These are phyloP conservation scores for Candida sphagnicola DNA, from an alignment of 805 yeast genomes.

Conservation along the genomic window DNA sequence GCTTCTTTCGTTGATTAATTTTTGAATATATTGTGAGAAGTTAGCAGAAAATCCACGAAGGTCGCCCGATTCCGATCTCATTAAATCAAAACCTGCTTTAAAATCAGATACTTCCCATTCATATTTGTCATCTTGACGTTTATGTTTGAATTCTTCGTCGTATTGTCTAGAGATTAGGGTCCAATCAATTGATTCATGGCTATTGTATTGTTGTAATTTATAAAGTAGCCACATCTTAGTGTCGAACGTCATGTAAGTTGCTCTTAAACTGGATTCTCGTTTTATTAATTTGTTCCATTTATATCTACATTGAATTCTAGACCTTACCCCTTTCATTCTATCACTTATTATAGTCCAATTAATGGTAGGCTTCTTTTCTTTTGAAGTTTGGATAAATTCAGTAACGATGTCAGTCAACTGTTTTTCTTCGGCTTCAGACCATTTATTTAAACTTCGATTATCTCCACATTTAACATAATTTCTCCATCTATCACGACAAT, in stretches of 20 bases:
- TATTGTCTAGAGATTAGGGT: constrained; percentile 24
- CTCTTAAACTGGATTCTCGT: constrained; percentile 42
- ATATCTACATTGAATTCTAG: constrained; percentile 92
- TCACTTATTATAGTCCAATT: constrained; percentile 95
- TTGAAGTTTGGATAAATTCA: constrained; percentile 14
- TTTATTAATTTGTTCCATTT: constrained; percentile 85
- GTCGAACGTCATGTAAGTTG: constrained; percentile 26
- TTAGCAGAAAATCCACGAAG: constrained; percentile 1
- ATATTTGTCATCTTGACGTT: constrained; percentile 5
- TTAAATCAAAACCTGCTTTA: constrained; percentile 55
- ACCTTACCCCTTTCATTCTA: constrained; percentile 80
- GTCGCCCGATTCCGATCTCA: constrained; percentile 36
- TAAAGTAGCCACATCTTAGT: constrained; percentile 38
- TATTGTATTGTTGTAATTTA: constrained; percentile 23
- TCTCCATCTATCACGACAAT: constrained; percentile 95
- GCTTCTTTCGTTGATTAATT: not conserved
- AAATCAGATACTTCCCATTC: constrained; percentile 62
- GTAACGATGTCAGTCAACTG: constrained; percentile 37
- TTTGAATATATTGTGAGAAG: not conserved
- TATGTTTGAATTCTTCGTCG: constrained; percentile 13
- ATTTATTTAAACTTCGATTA: constrained; percentile 69
- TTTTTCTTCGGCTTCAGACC: constrained; percentile 74
- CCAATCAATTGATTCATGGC: constrained; percentile 32
- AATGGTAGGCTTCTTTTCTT: constrained; percentile 38
- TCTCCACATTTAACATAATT: constrained; percentile 91